Base-by-base conservation (phyloP, 2,329 filamentous ascomycete genomes). In the Penicillium occitanis region DNA sequence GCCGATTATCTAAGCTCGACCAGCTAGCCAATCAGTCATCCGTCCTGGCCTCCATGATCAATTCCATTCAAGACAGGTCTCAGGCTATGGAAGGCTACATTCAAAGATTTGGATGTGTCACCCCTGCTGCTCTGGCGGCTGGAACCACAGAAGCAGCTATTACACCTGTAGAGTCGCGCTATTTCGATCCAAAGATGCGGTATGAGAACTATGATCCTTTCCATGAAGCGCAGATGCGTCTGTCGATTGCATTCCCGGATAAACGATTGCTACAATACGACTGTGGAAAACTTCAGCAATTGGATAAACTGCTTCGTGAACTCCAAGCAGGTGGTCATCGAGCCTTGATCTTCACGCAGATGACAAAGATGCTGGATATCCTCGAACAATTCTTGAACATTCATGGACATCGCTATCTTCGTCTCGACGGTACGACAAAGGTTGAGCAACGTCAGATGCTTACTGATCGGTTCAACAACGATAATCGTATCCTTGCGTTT, bases 311-410 rank as follows among this genome's bases (percentile, higher is more conserved):
- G 1, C 85, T 99, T 14, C 90, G 95, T 10, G 89, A 91, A 68
- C 85, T 99, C 7, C 93, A 98, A 79, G 87, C 91, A 2, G 93
- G 92, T 46, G 93, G 93, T 1, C 95, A 98, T 74, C 91, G 96
- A 7, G 95, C 93, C 10, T 84, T 99, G 61, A 99, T 99, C 76
- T 99, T 99, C 78, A 98, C 96, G 0, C 95, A 99, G 75, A 99
- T 99, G 95, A 98, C 95, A 57, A 97, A 96, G 77, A 95, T 98
- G 55, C 85, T 99, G 19, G 94, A 99, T 76, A 96, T 99, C 64
- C 85, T 99, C 2, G 95, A 99, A 77, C 93, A 95, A 71, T 99
- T 99, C 75, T 87, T 99, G 71, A 98, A 97, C 75, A 97, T 99
- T 61, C 94, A 99, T 73, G 94, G 94, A 0, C 92, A 98, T 81